Evolutionary conservation across 129 eudicot genomes (phyloP), one percentile per base, ranked within the genome.

Genomic region (Lactuca saligna): DNA sequence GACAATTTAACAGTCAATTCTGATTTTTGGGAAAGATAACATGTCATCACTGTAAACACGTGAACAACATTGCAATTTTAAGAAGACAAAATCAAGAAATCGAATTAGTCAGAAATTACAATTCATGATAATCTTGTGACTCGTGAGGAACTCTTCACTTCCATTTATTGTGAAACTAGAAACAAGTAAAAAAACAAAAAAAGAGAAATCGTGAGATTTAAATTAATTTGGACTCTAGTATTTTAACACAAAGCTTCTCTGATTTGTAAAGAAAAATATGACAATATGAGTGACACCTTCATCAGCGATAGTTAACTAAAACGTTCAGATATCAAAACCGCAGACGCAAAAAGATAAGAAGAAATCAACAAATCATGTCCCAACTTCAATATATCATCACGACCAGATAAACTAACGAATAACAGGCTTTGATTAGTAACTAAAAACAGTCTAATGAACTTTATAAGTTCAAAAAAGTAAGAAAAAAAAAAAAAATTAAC

Each of bases 261-360:
- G 85, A 51, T 32, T 65, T 55, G 68, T 68, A 83, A 78, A 81
- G 69, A 61, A 61, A 72, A 42, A 17, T 5, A 32, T 57, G 17
- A 41, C 69, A 56, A 17, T 5, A 32, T 57, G 17, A 41, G 66
- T 61, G 76, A 61, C 78, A 61, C 73, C 81, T 56, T 61, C 69
- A 82, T 80, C 72, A 81, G 79, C 79, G 82, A 70, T 49, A 79
- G 86, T 65, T 67, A 82, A 63, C 86, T 65, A 79, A 75, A 69
- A 74, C 73, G 65, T 80, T 81, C 85, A 83, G 82, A 81, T 61
- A 54, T 61, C 58, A 62, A 73, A 77, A 65, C 62, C 32, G 54
- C 32, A 31, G 61, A 3, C 56, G 63, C 63, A 38, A 71, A 73
- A 73, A 62, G 55, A 73, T 73, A 73, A 53, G 64, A 44, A 14